phyloP scores from a whole-genome alignment of 2,329 filamentous ascomycete genomes.

The Aspergillus felis region DNA sequence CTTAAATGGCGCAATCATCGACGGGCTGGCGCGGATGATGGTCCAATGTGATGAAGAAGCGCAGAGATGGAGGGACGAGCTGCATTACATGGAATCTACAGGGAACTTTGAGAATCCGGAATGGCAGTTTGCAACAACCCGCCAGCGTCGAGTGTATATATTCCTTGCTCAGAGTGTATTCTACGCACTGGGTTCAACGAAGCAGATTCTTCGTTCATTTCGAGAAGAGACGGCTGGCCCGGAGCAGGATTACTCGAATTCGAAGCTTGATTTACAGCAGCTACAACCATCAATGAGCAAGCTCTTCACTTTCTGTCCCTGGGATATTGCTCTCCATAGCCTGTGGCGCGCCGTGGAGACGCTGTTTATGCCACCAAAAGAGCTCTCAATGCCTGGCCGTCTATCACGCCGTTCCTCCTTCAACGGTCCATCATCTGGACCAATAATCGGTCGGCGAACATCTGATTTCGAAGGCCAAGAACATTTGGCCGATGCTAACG shows the following conservation, averaged over 20 bases:
- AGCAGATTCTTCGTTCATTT: slow-evolving; percentile 41
- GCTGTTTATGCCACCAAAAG: slow-evolving; percentile 37
- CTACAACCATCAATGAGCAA: slow-evolving; percentile 33
- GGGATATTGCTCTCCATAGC: slow-evolving; percentile 40
- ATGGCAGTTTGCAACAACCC: slow-evolving; percentile 35
- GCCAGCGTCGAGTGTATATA: slow-evolving; percentile 35
- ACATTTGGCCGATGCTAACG: slow-evolving; percentile 36
- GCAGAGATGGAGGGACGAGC: slow-evolving; percentile 36
- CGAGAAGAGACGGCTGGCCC: slow-evolving; percentile 15
- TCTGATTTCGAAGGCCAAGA: slow-evolving; percentile 28
- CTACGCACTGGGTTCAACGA: slow-evolving; percentile 40
- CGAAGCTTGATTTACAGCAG: slow-evolving; percentile 26
- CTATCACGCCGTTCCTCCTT: slow-evolving; percentile 29
- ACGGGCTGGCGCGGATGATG: slow-evolving; percentile 35
- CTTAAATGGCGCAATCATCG: slow-evolving; percentile 35
- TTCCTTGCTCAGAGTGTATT: slow-evolving; percentile 45
- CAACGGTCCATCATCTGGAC: slow-evolving; percentile 15
- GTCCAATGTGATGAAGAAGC: slow-evolving; percentile 34
- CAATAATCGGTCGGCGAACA: slow-evolving; percentile 23
- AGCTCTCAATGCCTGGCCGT: slow-evolving; percentile 28
- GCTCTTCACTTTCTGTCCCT: slow-evolving; percentile 36
- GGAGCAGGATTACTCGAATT: slow-evolving; percentile 1
- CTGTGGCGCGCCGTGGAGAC: slow-evolving; percentile 39
- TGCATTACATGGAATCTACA: slow-evolving; percentile 32
- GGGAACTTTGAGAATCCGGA: slow-evolving; percentile 36